A percentile compares a stretch with the other conserved stretches of the same genome.
Conservation (phyloP, 148 eudicot species). For the Rhododendron ovatum region DNA sequence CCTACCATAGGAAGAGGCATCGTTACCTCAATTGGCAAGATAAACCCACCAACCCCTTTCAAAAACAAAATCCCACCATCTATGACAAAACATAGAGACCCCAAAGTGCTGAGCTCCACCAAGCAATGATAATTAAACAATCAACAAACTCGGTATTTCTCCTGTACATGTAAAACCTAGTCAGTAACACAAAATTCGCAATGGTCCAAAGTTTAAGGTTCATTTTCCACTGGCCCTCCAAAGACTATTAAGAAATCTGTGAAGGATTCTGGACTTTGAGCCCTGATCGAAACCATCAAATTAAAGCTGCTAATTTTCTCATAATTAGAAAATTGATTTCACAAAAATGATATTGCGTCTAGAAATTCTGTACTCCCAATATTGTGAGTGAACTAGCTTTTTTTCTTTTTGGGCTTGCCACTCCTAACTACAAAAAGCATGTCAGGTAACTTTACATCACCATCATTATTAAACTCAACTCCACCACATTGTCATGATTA, state of each 20-base stretch:
- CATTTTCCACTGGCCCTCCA: not conserved
- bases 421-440: not conserved
- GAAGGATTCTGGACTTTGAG: not conserved
- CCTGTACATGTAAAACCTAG: not conserved
- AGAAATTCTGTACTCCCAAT: not conserved
- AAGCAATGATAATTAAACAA: not conserved
- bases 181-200: not conserved
- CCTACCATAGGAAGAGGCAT: not conserved
- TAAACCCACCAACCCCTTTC: not conserved
- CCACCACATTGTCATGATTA: not conserved
- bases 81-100: not conserved
- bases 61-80: not conserved
- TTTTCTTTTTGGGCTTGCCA: not conserved
- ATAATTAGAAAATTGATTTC: not conserved
- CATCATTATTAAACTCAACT: not conserved
- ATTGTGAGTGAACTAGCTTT: not conserved
- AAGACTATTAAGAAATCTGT: not conserved
- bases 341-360: not conserved
- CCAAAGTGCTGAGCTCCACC: not conserved
- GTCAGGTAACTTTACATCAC: not conserved
- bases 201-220: not conserved
- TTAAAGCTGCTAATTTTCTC: not conserved
- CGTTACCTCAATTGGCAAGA: not conserved
- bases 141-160: slow-evolving; percentile 1
- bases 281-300: not conserved